These are phyloP conservation scores for Conoideocrella luteorostrata DNA, from an alignment of 2,329 filamentous ascomycete species.

Conservation along the genomic window DNA sequence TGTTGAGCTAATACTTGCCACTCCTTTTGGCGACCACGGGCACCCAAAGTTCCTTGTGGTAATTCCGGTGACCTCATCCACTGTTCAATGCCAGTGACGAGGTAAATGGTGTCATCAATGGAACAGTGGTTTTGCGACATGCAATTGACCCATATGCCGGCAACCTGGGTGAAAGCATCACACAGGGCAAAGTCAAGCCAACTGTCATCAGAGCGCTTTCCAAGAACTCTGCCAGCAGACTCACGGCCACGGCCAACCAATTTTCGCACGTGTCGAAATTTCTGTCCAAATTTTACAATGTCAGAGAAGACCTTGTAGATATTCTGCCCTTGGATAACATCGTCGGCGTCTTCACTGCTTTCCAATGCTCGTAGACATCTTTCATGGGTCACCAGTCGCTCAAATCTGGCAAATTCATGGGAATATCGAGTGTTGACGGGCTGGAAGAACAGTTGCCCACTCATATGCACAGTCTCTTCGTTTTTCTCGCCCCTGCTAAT, in stretches of 20 bases:
- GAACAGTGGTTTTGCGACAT: conserved; percentile 20
- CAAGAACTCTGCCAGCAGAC: conserved; percentile 22
- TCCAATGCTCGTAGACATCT: conserved; percentile 23
- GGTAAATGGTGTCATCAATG: conserved; percentile 22
- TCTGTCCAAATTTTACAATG: conserved; percentile 28
- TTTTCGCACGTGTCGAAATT: conserved; percentile 18
- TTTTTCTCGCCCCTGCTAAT: not conserved
- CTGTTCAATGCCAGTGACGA: conserved; percentile 23
- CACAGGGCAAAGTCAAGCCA: conserved; percentile 21
- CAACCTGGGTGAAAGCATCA: conserved; percentile 30
- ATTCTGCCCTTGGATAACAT: conserved; percentile 26
- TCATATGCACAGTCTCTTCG: not conserved
- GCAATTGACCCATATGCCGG: conserved; percentile 29
- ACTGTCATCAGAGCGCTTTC: conserved; percentile 12
- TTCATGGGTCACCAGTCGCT: conserved; percentile 22
- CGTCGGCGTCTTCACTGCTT: conserved; percentile 19
- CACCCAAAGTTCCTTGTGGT: conserved; percentile 2
- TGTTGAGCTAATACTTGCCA: not conserved
- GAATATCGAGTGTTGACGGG: not conserved
- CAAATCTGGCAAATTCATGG: conserved; percentile 3
- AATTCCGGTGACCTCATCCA: conserved; percentile 24
- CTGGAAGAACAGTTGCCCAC: not conserved
- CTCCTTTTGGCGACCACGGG: too few relatives aligned
- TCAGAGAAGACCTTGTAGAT: conserved; percentile 29
- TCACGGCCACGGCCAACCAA: conserved; percentile 22